Evolutionary conservation across 306 rosid species (phyloP).

Genomic region (Cicer judaicum): DNA sequence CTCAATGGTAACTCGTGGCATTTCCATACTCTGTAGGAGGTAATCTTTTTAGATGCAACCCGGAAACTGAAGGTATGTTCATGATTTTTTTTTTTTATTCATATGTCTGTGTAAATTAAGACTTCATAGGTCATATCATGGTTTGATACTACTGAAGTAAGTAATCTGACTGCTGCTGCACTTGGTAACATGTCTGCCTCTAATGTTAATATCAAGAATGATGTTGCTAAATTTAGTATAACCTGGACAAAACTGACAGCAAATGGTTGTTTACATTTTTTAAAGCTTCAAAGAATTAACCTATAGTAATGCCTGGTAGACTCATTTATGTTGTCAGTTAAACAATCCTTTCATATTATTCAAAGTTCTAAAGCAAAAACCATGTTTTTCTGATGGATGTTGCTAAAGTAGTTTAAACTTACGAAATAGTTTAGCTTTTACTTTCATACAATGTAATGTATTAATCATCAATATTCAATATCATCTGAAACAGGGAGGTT

Average conservation of each 20-base stretch:
- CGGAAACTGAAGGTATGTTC: slow-evolving; percentile 65
- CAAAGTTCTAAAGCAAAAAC: slow-evolving; percentile 34
- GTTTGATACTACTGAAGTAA: slow-evolving; percentile 14
- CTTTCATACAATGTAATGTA: slow-evolving; percentile 20
- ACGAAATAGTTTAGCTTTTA: background rate
- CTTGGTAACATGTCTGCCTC: slow-evolving; percentile 16
- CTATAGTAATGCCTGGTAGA: slow-evolving; percentile 9
- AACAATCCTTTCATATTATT: slow-evolving; percentile 12
- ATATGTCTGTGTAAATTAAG: slow-evolving; percentile 22
- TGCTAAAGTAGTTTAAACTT: slow-evolving; percentile 34
- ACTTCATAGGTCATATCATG: slow-evolving; percentile 2
- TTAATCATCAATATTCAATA: slow-evolving; percentile 38
- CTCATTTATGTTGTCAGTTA: slow-evolving; percentile 23
- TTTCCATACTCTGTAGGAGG: slow-evolving; percentile 66
- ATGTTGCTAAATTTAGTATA: slow-evolving; percentile 16
- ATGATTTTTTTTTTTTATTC: slow-evolving; percentile 36
- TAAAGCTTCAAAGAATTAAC: slow-evolving; percentile 12
- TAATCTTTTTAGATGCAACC: slow-evolving; percentile 72
- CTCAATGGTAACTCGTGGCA: slow-evolving; percentile 40
- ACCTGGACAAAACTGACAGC: slow-evolving; percentile 21
- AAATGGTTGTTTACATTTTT: background rate
- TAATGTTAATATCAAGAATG: slow-evolving; percentile 16
- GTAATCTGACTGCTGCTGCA: slow-evolving; percentile 16
- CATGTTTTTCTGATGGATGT: slow-evolving; percentile 19
- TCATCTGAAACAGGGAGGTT: slow-evolving; percentile 71